These are phyloP conservation scores for Leptomonas seymouri DNA, from an alignment of 208 protist genomes.

Conservation along the genomic window DNA sequence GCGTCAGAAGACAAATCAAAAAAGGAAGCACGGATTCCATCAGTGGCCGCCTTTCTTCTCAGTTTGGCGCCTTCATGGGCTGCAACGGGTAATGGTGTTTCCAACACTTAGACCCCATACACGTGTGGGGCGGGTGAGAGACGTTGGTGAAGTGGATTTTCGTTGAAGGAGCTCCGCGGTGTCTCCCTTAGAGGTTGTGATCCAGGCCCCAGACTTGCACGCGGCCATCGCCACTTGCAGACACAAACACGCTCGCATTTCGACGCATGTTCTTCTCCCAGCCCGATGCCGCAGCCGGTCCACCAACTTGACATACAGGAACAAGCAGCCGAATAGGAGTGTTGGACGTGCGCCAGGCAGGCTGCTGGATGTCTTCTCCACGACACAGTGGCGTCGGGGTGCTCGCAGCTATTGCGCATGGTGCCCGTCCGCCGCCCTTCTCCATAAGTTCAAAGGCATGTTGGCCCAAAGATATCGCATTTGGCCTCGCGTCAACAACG, in stretches of 20 bases:
- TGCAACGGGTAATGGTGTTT: too few species aligned
- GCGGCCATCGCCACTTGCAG: conserved; percentile 2
- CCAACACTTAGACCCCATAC: too few species aligned
- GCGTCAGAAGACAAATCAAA: too few species aligned
- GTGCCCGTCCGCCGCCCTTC: not conserved
- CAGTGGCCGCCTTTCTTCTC: too few species aligned
- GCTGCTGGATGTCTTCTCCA: not conserved
- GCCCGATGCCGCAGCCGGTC: not conserved
- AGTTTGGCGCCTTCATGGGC: too few species aligned
- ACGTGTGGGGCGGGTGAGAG: too few species aligned
- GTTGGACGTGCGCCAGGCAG: too few species aligned
- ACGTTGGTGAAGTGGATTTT: too few species aligned
- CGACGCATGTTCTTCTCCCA: not conserved
- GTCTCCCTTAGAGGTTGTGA: not conserved
- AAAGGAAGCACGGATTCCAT: too few species aligned
- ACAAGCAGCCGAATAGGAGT: conserved; percentile 12
- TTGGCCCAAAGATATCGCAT: conserved; percentile 4
- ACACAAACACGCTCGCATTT: not conserved
- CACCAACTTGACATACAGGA: not conserved
- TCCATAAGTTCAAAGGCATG: conserved; percentile 11
- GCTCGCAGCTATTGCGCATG: not conserved
- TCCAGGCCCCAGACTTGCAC: conserved; percentile 29
- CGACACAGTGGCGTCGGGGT: not conserved
- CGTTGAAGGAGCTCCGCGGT: not conserved
- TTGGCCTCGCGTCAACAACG: not conserved